Percentiles rank a stretch among this genome's conserved stretches.
Evolutionary conservation across 2,329 filamentous ascomycete genomes (phyloP).

Genomic region (Ambrosiella beaveri): DNA sequence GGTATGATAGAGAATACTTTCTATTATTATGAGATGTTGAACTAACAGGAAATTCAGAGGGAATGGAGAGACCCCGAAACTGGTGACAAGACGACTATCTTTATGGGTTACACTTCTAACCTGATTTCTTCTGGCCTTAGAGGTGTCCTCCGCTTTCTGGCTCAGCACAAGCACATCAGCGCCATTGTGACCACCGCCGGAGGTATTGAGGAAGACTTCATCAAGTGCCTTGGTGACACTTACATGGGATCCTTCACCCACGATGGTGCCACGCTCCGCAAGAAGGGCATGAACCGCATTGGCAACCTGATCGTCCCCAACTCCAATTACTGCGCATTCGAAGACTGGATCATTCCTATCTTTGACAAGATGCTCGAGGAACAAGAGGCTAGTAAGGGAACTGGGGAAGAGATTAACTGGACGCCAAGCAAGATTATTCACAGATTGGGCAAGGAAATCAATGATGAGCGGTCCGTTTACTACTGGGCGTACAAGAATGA

Average conservation of each 20-base stretch:
- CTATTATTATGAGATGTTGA: neutral
- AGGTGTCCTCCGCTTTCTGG: constrained; percentile 80
- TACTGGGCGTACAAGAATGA: constrained; percentile 97
- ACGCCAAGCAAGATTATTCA: constrained; percentile 86
- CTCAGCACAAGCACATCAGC: constrained; percentile 81
- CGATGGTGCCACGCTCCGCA: constrained; percentile 57
- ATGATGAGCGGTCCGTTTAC: constrained; percentile 77
- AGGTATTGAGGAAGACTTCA: constrained; percentile 91
- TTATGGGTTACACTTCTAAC: constrained; percentile 94
- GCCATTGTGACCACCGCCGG: constrained; percentile 91
- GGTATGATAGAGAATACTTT: constrained; percentile 33
- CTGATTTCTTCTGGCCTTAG: constrained; percentile 90
- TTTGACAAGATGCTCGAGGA: constrained; percentile 88
- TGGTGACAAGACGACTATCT: constrained; percentile 70
- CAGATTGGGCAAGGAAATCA: constrained; percentile 81
- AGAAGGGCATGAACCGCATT: constrained; percentile 83
- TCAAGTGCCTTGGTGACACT: constrained; percentile 90
- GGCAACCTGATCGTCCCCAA: constrained; percentile 93
- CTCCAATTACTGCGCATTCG: constrained; percentile 85
- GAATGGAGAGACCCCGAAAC: constrained; percentile 68
- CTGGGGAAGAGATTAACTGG: constrained; percentile 62
- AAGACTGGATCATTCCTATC: constrained; percentile 94
- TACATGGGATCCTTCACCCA: constrained; percentile 80
- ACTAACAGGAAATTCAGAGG: constrained; percentile 28
- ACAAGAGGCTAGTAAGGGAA: constrained; percentile 62